Evolutionary conservation across 2,329 filamentous ascomycete species (phyloP).

Genomic region (Aspergillus neoniger): DNA sequence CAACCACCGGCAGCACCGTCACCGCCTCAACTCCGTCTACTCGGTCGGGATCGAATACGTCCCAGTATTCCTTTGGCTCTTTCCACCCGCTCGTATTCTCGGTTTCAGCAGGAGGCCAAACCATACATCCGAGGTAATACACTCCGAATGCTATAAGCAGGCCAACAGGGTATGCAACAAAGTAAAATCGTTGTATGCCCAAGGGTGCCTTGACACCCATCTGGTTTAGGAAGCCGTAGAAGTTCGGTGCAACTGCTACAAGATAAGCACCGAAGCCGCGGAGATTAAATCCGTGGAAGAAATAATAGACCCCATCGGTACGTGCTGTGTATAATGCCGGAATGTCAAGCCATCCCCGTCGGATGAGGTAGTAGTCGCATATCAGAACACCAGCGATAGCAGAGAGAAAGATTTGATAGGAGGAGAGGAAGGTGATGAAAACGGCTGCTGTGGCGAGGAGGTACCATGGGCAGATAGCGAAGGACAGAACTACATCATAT

Average conservation of each 20-base stretch:
- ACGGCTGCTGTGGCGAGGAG: slow-evolving; percentile 36
- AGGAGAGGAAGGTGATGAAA: slow-evolving; percentile 46
- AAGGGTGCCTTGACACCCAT: slow-evolving; percentile 42
- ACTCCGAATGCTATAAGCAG: slow-evolving; percentile 35
- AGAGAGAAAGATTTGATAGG: slow-evolving; percentile 44
- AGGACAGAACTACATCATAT: slow-evolving; percentile 27
- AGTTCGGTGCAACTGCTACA: slow-evolving; percentile 43
- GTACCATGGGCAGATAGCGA: slow-evolving; percentile 44
- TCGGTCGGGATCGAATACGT: slow-evolving; percentile 18
- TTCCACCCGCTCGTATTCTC: slow-evolving; percentile 29
- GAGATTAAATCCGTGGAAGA: slow-evolving; percentile 38
- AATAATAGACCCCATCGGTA: slow-evolving; percentile 35
- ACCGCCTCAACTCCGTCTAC: background rate
- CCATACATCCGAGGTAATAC: slow-evolving; percentile 18
- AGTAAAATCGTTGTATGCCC: slow-evolving; percentile 51
- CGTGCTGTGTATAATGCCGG: slow-evolving; percentile 37
- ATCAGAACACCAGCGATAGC: slow-evolving; percentile 48
- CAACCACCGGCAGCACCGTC: background rate
- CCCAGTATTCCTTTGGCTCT: slow-evolving; percentile 43
- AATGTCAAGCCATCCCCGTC: slow-evolving; percentile 38
- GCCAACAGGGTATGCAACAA: slow-evolving; percentile 57
- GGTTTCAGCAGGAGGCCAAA: slow-evolving; percentile 12
- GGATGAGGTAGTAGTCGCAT: slow-evolving; percentile 47
- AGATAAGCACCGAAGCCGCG: slow-evolving; percentile 39
- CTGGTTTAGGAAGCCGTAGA: slow-evolving; percentile 44